Evolutionary conservation across 1,284 basidiomycete genomes (phyloP).

Genomic region (Kalmanozyma brasiliensis): DNA sequence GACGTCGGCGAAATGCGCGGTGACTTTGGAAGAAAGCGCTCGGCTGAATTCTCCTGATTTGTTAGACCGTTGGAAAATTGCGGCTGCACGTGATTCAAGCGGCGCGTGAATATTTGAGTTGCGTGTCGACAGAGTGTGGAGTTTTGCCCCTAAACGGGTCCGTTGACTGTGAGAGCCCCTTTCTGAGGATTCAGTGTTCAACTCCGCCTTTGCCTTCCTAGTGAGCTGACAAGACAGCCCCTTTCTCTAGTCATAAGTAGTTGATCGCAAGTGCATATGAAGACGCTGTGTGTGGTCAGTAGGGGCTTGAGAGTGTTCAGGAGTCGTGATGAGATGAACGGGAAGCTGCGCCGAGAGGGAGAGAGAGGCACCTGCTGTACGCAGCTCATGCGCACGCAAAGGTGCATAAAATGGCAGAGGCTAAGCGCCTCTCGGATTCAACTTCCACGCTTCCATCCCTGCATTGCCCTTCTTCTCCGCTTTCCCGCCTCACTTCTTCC

Average conservation of each 20-base stretch:
- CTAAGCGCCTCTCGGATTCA: conserved; percentile 22
- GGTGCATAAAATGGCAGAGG: too few relatives aligned
- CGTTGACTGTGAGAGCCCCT: too few relatives aligned
- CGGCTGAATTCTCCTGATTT: neutral
- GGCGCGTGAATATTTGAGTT: conserved; percentile 16
- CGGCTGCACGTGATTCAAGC: conserved; percentile 18
- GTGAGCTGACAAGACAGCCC: too few relatives aligned
- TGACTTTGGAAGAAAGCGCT: too few relatives aligned
- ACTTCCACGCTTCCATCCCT: conserved; percentile 24
- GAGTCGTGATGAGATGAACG: too few relatives aligned
- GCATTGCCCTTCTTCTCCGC: neutral
- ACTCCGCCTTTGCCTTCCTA: too few relatives aligned
- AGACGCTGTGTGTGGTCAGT: too few relatives aligned
- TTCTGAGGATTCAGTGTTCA: conserved; percentile 1
- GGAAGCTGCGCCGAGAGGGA: neutral
- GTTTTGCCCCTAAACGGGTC: conserved; percentile 38
- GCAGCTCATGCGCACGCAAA: neutral
- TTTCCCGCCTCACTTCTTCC: conserved; percentile 10
- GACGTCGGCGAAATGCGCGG: conserved; percentile 19
- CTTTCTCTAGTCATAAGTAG: too few relatives aligned
- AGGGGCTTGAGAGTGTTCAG: too few relatives aligned
- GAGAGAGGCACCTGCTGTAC: neutral
- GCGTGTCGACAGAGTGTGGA: conserved; percentile 22
- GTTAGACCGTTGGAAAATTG: conserved; percentile 1
- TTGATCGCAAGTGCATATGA: too few relatives aligned